Conservation (phyloP, 768 basidiomycete species). For the Trametes elegans region DNA sequence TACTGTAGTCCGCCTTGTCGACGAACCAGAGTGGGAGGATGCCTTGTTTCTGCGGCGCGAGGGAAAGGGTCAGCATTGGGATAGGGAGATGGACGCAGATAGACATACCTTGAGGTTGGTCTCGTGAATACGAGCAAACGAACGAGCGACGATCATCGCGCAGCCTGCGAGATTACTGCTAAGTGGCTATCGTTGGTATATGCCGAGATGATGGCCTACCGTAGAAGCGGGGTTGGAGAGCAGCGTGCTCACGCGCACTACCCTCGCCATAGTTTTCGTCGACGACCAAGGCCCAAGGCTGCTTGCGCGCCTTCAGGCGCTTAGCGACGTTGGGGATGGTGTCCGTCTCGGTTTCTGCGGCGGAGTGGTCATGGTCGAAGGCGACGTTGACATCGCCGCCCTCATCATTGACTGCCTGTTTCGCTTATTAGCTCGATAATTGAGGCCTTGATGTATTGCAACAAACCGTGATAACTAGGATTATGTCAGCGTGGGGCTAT, state of each 20-base stretch:
- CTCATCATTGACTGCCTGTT: constrained; percentile 89
- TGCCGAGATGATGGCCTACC: constrained; percentile 40
- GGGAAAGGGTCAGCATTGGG: constrained; percentile 3
- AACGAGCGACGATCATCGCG: constrained; percentile 82
- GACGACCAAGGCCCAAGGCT: constrained; percentile 93
- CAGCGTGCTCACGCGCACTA: constrained; percentile 96
- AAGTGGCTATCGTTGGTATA: not conserved
- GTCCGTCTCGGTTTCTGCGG: constrained; percentile 48
- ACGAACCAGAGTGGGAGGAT: constrained; percentile 93
- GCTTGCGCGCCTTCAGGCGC: constrained; percentile 73
- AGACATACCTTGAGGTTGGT: constrained; percentile 84
- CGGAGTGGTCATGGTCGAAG: constrained; percentile 65
- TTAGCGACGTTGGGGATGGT: constrained; percentile 93
- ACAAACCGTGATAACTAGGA: constrained; percentile 76
- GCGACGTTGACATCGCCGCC: constrained; percentile 91
- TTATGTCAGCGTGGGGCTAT: not conserved
- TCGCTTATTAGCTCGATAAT: not conserved
- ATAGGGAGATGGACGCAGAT: not conserved
- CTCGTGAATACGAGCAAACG: constrained; percentile 98
- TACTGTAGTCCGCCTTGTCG: constrained; percentile 81
- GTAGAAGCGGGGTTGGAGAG: constrained; percentile 93
- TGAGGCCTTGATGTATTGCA: not conserved
- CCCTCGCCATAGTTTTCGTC: constrained; percentile 99
- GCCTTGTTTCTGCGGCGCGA: constrained; percentile 81
- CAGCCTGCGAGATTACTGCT: constrained; percentile 52